These are phyloP conservation scores for Cercospora brassicicola DNA, from an alignment of 2,329 filamentous ascomycete genomes.

Conservation along the genomic window DNA sequence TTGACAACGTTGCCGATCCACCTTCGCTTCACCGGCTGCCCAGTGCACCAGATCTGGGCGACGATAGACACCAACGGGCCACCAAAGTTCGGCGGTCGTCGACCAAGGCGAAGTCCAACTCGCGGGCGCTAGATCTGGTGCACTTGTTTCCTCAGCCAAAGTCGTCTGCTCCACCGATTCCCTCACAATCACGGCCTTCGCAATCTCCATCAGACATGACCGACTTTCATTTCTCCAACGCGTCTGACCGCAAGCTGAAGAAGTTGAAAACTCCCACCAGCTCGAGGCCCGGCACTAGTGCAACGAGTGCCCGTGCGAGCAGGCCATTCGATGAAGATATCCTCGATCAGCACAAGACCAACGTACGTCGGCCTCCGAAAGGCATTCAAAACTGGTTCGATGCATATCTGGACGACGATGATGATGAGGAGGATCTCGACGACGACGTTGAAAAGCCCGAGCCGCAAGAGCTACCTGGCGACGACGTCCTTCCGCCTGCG, in stretches of 20 bases:
- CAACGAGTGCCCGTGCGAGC: constrained; percentile 11
- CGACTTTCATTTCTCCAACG: constrained; percentile 19
- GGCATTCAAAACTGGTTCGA: constrained; percentile 56
- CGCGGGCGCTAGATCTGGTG: constrained; percentile 42
- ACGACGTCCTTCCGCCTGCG: constrained; percentile 25
- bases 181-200: constrained; percentile 44
- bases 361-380: constrained; percentile 50
- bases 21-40: constrained; percentile 19
- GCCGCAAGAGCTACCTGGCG: constrained; percentile 29
- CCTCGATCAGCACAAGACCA: constrained; percentile 50
- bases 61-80: constrained; percentile 10
- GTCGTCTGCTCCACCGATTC: constrained; percentile 30
- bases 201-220: constrained; percentile 45
- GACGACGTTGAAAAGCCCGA: constrained; percentile 17
- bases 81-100: constrained; percentile 22
- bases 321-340: constrained; percentile 40
- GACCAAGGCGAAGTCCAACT: constrained; percentile 4
- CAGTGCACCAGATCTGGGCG: constrained; percentile 7
- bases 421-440: constrained; percentile 27
- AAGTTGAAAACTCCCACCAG: constrained; percentile 7
- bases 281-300: constrained; percentile 14
- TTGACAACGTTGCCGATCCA: constrained; percentile 24
- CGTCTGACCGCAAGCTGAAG: constrained; percentile 6
- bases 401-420: constrained; percentile 38
- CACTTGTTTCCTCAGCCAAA: constrained; percentile 43